Conservation (phyloP, 2,329 filamentous ascomycete genomes). For the Fusarium guadeloupense region DNA sequence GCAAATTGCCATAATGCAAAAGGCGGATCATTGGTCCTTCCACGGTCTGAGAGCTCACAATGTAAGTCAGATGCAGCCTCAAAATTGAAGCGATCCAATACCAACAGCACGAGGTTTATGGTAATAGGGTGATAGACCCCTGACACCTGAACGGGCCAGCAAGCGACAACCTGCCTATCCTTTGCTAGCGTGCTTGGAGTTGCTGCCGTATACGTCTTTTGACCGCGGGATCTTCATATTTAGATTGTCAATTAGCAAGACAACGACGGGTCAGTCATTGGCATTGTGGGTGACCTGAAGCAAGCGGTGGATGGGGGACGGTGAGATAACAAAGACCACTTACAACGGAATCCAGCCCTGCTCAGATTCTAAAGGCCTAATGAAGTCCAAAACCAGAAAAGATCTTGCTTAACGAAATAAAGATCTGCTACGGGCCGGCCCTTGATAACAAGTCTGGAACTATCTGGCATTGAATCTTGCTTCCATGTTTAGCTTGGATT, state of each 20-base stretch:
- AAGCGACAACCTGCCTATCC: slow-evolving; percentile 16
- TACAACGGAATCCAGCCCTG: not conserved
- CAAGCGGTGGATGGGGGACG: not conserved
- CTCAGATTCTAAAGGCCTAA: too few relatives aligned
- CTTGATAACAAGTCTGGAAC: not conserved
- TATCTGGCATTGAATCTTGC: not conserved
- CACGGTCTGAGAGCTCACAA: not conserved
- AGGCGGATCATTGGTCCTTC: too few relatives aligned
- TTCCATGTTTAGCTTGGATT: not conserved
- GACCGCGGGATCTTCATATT: not conserved
- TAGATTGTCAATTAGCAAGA: not conserved
- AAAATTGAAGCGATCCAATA: slow-evolving; percentile 19
- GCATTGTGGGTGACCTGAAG: not conserved
- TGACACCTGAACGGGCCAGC: slow-evolving; percentile 6
- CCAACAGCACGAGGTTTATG: not conserved
- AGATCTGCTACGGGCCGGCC: too few relatives aligned
- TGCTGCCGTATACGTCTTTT: not conserved
- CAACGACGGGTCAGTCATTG: not conserved
- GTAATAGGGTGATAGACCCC: slow-evolving; percentile 6
- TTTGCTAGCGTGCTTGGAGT: slow-evolving; percentile 9
- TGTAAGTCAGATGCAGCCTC: not conserved
- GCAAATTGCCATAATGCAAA: too few relatives aligned
- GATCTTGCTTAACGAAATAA: too few relatives aligned
- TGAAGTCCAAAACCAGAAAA: too few relatives aligned
- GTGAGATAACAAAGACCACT: not conserved